Percentiles rank a stretch among this genome's conserved stretches.
Evolutionary conservation across 768 basidiomycete genomes (phyloP).

Genomic region (Hygrocybe coccinea): DNA sequence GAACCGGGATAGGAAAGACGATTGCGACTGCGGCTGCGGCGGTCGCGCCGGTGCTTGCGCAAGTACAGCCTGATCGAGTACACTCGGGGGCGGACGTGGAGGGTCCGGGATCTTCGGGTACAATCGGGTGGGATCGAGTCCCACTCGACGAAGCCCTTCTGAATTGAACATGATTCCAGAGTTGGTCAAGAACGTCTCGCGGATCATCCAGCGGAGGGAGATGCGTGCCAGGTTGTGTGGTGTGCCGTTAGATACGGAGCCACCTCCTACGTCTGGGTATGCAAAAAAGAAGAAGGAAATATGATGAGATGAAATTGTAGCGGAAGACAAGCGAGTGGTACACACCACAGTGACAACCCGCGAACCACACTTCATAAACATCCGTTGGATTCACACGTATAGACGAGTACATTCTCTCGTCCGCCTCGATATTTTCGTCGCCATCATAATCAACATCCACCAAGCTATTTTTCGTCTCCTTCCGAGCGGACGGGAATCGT

Average conservation of each 20-base stretch:
- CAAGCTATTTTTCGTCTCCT: not conserved
- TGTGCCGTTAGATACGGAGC: slow-evolving; percentile 38
- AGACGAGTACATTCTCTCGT: slow-evolving; percentile 27
- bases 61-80: not conserved
- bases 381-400: slow-evolving; percentile 25
- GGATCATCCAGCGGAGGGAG: slow-evolving; percentile 66
- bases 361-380: slow-evolving; percentile 54
- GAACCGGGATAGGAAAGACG: not conserved
- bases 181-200: slow-evolving; percentile 58
- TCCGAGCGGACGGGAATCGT: not conserved
- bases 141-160: slow-evolving; percentile 41
- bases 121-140: slow-evolving; percentile 46
- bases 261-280: slow-evolving; percentile 29
- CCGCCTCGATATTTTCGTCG: slow-evolving; percentile 5
- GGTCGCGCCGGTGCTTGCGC: not conserved
- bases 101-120: slow-evolving; percentile 35
- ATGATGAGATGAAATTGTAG: too few species aligned
- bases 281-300: not conserved
- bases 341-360: slow-evolving; percentile 37
- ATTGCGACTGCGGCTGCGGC: too few species aligned
- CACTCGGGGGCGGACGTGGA: slow-evolving; percentile 34
- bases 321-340: not conserved
- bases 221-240: slow-evolving; percentile 49
- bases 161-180: slow-evolving; percentile 59
- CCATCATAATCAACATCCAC: slow-evolving; percentile 5